Conservation (phyloP, 192 early-diverging fungal genomes). For the Pilaira anomala region DNA sequence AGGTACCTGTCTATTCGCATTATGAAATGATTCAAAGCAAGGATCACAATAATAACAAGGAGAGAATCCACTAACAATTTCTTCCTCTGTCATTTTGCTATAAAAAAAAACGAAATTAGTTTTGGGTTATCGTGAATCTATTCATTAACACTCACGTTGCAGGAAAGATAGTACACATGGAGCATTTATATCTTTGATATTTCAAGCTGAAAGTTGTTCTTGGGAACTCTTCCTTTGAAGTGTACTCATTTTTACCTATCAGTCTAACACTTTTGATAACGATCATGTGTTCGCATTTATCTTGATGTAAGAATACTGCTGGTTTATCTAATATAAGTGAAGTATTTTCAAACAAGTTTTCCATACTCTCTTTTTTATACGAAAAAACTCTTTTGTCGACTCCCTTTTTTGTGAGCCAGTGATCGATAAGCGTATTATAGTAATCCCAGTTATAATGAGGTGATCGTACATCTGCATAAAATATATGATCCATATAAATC, state of each 20-base stretch:
- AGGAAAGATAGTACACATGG: constrained; percentile 13
- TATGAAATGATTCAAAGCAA: constrained; percentile 5
- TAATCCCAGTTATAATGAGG: not conserved
- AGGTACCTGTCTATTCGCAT: not conserved
- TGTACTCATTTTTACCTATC: not conserved
- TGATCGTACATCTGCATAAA: not conserved
- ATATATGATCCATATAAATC: not conserved
- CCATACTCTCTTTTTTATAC: not conserved
- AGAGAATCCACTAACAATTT: constrained; percentile 11
- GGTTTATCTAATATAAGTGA: not conserved
- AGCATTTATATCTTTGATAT: constrained; percentile 13
- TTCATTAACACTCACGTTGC: constrained; percentile 7
- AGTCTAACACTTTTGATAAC: constrained; percentile 4
- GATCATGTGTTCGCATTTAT: constrained; percentile 14
- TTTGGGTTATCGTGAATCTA: not conserved
- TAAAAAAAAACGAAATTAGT: not conserved
- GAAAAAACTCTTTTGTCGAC: too few relatives aligned
- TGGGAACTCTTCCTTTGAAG: not conserved
- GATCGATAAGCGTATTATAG: not conserved
- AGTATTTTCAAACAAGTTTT: not conserved
- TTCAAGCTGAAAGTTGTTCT: not conserved
- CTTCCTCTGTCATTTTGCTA: constrained; percentile 12
- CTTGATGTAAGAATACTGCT: constrained; percentile 9
- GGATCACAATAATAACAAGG: constrained; percentile 11
- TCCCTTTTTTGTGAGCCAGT: not conserved